A percentile compares a stretch with the other conserved stretches of the same genome.
Conservation (phyloP, 2,329 filamentous ascomycete genomes). For the Monilinia aucupariae region DNA sequence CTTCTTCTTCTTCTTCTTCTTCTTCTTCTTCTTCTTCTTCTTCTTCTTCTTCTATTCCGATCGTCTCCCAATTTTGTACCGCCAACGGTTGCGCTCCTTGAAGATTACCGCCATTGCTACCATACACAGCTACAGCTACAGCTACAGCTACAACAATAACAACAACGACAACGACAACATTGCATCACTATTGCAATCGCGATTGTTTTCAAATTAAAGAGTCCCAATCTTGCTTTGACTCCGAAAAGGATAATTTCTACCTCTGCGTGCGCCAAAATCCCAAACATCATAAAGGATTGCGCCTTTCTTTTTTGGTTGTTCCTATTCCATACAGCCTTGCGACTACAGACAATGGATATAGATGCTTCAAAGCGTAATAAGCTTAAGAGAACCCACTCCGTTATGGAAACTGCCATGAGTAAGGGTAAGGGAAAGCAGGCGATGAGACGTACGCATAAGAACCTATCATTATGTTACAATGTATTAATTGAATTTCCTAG, state of each 20-base stretch:
- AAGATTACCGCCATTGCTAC: background rate
- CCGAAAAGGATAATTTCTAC: background rate
- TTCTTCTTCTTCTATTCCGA: background rate
- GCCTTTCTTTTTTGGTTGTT: background rate
- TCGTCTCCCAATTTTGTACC: background rate
- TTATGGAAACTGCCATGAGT: conserved; percentile 11
- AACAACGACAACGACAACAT: background rate
- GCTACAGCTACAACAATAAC: background rate
- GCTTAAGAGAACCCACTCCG: conserved; percentile 18
- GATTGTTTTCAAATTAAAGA: background rate
- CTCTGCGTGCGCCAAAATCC: background rate
- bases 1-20: too few relatives aligned
- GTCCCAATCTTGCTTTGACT: background rate
- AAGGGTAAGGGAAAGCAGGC: conserved; percentile 10
- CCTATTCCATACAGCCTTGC: background rate
- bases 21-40: background rate
- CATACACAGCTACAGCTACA: background rate
- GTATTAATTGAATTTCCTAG: background rate
- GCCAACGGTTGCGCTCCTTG: background rate
- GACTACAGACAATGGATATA: background rate
- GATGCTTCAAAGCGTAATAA: conserved; percentile 28
- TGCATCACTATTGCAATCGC: background rate
- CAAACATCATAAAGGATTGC: background rate
- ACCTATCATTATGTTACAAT: background rate
- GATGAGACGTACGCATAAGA: background rate